phyloP scores from a whole-genome alignment of 805 yeast species.

The Cyberlindnera euphorbiae region DNA sequence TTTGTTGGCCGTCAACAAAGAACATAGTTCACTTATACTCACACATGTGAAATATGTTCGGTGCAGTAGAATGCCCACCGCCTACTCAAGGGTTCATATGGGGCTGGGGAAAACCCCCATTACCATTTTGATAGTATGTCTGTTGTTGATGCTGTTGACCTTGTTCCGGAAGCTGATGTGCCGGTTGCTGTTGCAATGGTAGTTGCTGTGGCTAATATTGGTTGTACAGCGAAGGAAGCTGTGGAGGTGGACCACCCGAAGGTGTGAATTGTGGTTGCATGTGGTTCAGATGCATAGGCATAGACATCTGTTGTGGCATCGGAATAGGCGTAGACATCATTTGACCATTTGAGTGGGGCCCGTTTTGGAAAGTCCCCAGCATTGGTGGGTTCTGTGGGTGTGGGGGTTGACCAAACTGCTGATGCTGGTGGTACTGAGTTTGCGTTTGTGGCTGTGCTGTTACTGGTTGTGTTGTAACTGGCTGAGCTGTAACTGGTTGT shows the following conservation, averaged over 20 bases:
- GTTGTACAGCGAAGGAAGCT: neutral
- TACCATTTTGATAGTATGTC: slow-evolving; percentile 1
- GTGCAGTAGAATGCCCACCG: too few species aligned
- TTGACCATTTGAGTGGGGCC: too few species aligned
- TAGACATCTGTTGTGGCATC: neutral
- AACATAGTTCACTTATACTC: too few species aligned
- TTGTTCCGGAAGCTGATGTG: neutral
- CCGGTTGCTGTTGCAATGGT: neutral
- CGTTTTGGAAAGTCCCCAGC: slow-evolving; percentile 5
- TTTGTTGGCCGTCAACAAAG: too few species aligned
- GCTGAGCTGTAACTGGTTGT: too few species aligned
- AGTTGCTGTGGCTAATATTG: slow-evolving; percentile 1
- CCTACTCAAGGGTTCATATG: slow-evolving; percentile 1
- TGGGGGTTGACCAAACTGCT: too few species aligned
- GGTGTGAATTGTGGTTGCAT: slow-evolving; percentile 4
- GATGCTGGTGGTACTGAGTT: too few species aligned
- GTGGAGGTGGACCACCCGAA: slow-evolving; percentile 5
- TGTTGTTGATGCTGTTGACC: slow-evolving; percentile 9
- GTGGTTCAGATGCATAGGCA: neutral
- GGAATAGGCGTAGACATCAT: too few species aligned
- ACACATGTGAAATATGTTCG: too few species aligned
- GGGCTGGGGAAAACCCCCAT: neutral
- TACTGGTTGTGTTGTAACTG: too few species aligned
- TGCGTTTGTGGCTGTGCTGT: slow-evolving; percentile 4
- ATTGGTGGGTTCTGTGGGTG: neutral